Evolutionary conservation across 805 yeast species (phyloP).

Genomic region (Geotrichum ghanense): DNA sequence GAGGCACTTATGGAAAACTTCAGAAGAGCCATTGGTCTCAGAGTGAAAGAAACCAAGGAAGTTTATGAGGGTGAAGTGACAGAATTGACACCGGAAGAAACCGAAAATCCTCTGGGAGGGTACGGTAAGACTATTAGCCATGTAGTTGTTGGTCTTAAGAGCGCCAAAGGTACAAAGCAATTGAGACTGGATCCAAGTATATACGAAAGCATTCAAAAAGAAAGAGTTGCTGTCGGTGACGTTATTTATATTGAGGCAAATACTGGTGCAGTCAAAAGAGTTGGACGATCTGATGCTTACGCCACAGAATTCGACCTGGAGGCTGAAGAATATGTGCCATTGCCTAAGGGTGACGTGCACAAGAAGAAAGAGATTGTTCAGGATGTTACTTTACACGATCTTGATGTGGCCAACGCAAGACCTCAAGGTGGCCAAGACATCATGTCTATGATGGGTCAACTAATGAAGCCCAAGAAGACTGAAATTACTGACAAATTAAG

Average conservation of each 20-base stretch:
- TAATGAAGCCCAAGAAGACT: slow-evolving; percentile 90
- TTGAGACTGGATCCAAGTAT: slow-evolving; percentile 84
- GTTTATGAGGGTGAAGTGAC: slow-evolving; percentile 98
- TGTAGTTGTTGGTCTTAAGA: slow-evolving; percentile 86
- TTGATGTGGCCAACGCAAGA: slow-evolving; percentile 91
- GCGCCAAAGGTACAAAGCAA: slow-evolving; percentile 85
- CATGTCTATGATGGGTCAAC: slow-evolving; percentile 91
- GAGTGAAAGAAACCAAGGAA: slow-evolving; percentile 94
- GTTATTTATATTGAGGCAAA: slow-evolving; percentile 95
- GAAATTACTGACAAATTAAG: slow-evolving; percentile 94
- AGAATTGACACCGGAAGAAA: slow-evolving; percentile 89
- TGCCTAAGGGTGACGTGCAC: slow-evolving; percentile 98
- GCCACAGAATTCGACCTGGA: slow-evolving; percentile 97
- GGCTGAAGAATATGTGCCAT: slow-evolving; percentile 96
- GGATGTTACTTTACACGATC: slow-evolving; percentile 91
- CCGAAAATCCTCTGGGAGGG: slow-evolving; percentile 94
- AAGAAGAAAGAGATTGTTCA: slow-evolving; percentile 96
- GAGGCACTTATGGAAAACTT: slow-evolving; percentile 94
- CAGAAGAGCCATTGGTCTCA: slow-evolving; percentile 89
- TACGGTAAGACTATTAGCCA: slow-evolving; percentile 95
- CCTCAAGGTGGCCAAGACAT: slow-evolving; percentile 98
- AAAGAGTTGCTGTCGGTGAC: slow-evolving; percentile 89
- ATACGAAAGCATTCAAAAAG: slow-evolving; percentile 90
- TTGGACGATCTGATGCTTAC: slow-evolving; percentile 96
- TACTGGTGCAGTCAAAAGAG: slow-evolving; percentile 93